A percentile compares a stretch with the other conserved stretches of the same genome.
Evolutionary conservation across 257 asterid species (phyloP).

Genomic region (Anisodus tanguticus): DNA sequence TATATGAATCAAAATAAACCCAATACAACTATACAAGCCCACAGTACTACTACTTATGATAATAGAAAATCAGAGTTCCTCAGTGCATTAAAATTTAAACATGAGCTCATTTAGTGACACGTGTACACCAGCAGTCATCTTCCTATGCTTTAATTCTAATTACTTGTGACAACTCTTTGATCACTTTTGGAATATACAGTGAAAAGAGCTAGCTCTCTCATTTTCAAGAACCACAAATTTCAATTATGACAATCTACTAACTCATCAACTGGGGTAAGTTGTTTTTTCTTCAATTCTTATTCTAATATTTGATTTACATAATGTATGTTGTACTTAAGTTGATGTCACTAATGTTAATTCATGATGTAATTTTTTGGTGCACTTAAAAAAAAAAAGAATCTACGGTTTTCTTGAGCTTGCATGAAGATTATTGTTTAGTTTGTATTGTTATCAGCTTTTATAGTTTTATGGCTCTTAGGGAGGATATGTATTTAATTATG

Average conservation of each 20-base stretch:
- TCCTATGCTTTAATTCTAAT: background rate
- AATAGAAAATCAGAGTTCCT: background rate
- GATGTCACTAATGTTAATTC: background rate
- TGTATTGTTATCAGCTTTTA: background rate
- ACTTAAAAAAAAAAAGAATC: background rate
- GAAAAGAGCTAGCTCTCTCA: background rate
- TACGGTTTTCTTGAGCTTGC: background rate
- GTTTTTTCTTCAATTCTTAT: background rate
- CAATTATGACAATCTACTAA: background rate
- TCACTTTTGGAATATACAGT: constrained; percentile 18
- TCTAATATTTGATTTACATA: constrained; percentile 5
- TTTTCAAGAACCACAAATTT: constrained; percentile 5
- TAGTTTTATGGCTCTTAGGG: background rate
- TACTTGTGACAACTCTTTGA: constrained; percentile 9
- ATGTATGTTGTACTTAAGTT: background rate
- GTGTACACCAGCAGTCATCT: constrained; percentile 9
- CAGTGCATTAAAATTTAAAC: background rate
- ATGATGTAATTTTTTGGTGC: background rate
- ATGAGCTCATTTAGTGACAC: constrained; percentile 8
- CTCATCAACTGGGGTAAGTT: background rate
- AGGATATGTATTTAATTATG: background rate
- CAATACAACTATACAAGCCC: too few species aligned
- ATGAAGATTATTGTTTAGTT: background rate
- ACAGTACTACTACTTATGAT: too few species aligned
- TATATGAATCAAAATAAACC: too few species aligned